Conservation (phyloP, 2,329 filamentous ascomycete species). For the Escovopsis sp. region DNA sequence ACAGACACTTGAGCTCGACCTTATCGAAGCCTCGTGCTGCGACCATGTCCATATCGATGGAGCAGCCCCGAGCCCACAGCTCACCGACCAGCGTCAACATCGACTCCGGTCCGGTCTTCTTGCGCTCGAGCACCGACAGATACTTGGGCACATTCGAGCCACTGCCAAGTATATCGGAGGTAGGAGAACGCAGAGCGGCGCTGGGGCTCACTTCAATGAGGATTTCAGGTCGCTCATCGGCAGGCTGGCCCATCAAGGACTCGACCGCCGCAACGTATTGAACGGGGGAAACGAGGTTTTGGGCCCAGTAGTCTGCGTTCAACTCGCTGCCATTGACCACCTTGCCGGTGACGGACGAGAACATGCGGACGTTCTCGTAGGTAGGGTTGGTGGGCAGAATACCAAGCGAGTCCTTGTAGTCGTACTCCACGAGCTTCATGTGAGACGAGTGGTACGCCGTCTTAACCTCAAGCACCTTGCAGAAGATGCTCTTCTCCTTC, state of each 20-base stretch:
- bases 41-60: slow-evolving; percentile 17
- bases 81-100: slow-evolving; percentile 19
- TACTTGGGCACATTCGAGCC: slow-evolving; percentile 8
- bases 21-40: slow-evolving; percentile 8
- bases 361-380: slow-evolving; percentile 16
- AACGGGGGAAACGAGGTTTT: slow-evolving; percentile 30
- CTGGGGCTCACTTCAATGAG: slow-evolving; percentile 28
- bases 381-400: slow-evolving; percentile 8
- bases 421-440: slow-evolving; percentile 22
- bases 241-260: slow-evolving; percentile 16
- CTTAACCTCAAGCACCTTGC: slow-evolving; percentile 20
- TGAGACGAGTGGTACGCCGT: slow-evolving; percentile 30
- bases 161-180: slow-evolving; percentile 18
- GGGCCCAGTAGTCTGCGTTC: slow-evolving; percentile 27
- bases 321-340: slow-evolving; percentile 13
- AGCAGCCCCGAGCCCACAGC: slow-evolving; percentile 22
- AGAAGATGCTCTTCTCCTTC: slow-evolving; percentile 15
- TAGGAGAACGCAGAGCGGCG: slow-evolving; percentile 20
- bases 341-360: slow-evolving; percentile 25
- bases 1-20: slow-evolving; percentile 19
- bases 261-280: slow-evolving; percentile 26
- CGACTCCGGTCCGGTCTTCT: slow-evolving; percentile 9
- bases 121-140: slow-evolving; percentile 14
- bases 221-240: slow-evolving; percentile 16
- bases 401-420: slow-evolving; percentile 18